Base-by-base conservation (phyloP, 257 asterid species). In the Fraxinus pennsylvanica region DNA sequence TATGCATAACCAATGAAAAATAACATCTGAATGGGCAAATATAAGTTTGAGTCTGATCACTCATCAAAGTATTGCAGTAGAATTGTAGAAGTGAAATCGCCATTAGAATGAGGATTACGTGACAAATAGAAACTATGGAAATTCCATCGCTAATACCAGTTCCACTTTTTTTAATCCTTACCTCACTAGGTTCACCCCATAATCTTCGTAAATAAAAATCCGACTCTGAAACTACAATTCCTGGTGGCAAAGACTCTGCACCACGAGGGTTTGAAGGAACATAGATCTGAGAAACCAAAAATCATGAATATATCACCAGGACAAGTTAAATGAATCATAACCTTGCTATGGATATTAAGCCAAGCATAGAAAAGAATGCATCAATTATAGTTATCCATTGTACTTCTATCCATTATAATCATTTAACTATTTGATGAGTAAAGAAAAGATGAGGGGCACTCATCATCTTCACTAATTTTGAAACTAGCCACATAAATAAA, bases 141-240 rank as follows among this genome's bases (percentile, higher is more conserved):
- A 45, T 32, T n/a, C 45, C 68, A 73, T 32, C 9, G 6, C 74
- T 50, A 73, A 30, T 71, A 81, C 75, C 63, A 57, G 72, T 47
- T 80, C 50, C 73, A 71, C 38, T 52, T 70, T 68, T 33, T 71
- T 39, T 76, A 68, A 43, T 54, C 73, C 82, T 75, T 84, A 94
- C 99, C 97, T 91, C 97, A 72, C 91, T 88, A 78, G 99, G 99
- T 81, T 96, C 98, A 84, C 99, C 99, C 99, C 99, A 96, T 84
- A 96, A 91, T 83, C 98, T 90, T 80, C 99, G 91, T 79, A 85
- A 84, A 86, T 87, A 94, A 75, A 96, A 87, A 85, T 96, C 99
- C 38, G 99, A 78, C 82, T 96, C 96, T 27, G 98, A 74, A 73
- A 93, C 99, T 81, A 96, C 92, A 78, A 96, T 96, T 79, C 97